These are phyloP conservation scores for Chalaropsis thielavioides DNA, from an alignment of 2,329 filamentous ascomycete species.

Conservation along the genomic window DNA sequence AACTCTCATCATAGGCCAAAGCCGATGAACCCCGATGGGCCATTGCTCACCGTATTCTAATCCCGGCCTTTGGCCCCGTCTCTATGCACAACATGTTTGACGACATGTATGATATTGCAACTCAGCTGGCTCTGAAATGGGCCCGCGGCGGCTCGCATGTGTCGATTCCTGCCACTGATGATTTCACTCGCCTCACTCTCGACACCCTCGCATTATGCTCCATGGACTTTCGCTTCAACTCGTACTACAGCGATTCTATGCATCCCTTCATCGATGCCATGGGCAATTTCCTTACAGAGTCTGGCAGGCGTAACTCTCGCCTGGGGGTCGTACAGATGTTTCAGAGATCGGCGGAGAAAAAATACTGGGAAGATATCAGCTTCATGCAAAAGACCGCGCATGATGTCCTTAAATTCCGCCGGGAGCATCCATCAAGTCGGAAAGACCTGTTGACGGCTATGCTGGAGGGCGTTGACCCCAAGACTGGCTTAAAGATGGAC, in stretches of 20 bases:
- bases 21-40: conserved; percentile 47
- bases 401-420: conserved; percentile 46
- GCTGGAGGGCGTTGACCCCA: conserved; percentile 51
- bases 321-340: conserved; percentile 33
- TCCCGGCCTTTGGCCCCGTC: conserved; percentile 56
- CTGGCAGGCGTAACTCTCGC: conserved; percentile 35
- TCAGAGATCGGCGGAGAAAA: conserved; percentile 33
- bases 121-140: conserved; percentile 53
- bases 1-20: conserved; percentile 25
- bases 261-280: conserved; percentile 59
- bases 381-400: conserved; percentile 40
- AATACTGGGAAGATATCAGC: conserved; percentile 41
- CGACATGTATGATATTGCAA: conserved; percentile 53
- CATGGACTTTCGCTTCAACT: conserved; percentile 63
- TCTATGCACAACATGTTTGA: conserved; percentile 54
- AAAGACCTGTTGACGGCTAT: conserved; percentile 58
- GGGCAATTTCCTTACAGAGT: conserved; percentile 46
- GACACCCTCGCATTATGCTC: conserved; percentile 58
- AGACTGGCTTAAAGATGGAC: conserved; percentile 49
- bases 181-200: conserved; percentile 58
- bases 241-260: conserved; percentile 52
- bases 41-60: conserved; percentile 49
- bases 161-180: conserved; percentile 46
- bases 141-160: conserved; percentile 44
- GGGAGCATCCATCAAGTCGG: conserved; percentile 38